A percentile compares a stretch with the other conserved stretches of the same genome.
These are phyloP conservation scores for Tetradesmus lagerheimii DNA, from an alignment of 139 green algal species.

Conservation along the genomic window DNA sequence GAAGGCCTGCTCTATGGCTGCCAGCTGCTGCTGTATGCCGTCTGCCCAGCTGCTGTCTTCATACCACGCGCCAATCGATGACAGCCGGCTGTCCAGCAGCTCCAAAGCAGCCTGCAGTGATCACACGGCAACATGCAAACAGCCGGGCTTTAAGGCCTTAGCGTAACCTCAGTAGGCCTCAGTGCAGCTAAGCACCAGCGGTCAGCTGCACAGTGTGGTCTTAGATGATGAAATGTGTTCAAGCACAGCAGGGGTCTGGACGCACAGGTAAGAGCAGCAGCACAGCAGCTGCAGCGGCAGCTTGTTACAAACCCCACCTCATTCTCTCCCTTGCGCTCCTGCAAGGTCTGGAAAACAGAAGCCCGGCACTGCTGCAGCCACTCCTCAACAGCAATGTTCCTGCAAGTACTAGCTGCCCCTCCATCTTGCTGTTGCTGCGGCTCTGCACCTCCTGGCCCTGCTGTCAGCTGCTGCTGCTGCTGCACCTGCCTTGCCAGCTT, in stretches of 20 bases:
- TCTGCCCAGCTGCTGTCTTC: constrained; percentile 28
- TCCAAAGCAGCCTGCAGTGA: background rate
- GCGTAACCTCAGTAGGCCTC: too few relatives aligned
- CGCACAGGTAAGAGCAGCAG: too few relatives aligned
- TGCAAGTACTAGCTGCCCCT: background rate
- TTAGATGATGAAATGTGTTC: too few relatives aligned
- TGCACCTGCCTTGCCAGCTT: background rate
- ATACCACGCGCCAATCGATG: background rate
- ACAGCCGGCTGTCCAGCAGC: background rate
- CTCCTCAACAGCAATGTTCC: background rate
- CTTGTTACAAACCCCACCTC: background rate
- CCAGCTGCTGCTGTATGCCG: constrained; percentile 19
- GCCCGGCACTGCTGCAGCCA: background rate
- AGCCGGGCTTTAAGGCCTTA: too few relatives aligned
- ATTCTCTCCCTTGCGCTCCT: background rate
- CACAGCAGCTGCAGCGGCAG: too few relatives aligned
- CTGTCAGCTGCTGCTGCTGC: constrained; percentile 8
- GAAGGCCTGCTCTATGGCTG: constrained; percentile 11
- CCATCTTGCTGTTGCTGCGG: background rate
- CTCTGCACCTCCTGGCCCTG: background rate
- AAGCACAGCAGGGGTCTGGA: too few relatives aligned
- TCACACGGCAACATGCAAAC: too few relatives aligned
- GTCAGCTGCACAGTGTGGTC: too few relatives aligned
- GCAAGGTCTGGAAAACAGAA: background rate
- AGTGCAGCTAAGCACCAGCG: too few relatives aligned